Base-by-base conservation (phyloP, 2,329 filamentous ascomycete species). In the Cercospora nicotianae region DNA sequence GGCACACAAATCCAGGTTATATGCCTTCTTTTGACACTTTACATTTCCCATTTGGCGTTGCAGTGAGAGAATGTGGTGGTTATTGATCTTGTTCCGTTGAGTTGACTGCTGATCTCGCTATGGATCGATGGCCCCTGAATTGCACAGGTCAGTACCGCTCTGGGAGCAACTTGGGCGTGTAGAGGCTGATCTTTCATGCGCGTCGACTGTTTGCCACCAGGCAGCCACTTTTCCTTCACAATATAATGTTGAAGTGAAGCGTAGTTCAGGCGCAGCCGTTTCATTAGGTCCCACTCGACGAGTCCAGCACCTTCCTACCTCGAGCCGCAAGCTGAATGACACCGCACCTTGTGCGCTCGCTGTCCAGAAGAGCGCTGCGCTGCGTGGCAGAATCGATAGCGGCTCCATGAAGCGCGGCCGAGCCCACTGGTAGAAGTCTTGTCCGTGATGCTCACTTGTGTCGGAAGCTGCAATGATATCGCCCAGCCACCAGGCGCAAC, bases 1-100 rank as follows among this genome's bases (percentile, higher is more conserved):
- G 63, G 68, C 65, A 65, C 64, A 67, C 67, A 67, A 67, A 67
- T 51, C 60, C 67, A 69, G 67, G 67, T 69, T 39, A 63, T 18
- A n/a, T 57, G 48, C 62, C 62, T 30, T 33, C 48, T 64, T 23
- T 42, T 18, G 13, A 42, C 5, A 26, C 36, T 61, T 28, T 18
- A n/a, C 31, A n/a, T 58, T 31, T 6, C 6, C 16, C 4, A 0
- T 33, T 33, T 18, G 53, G 1, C 7, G 28, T 31, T 20, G 26
- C 23, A 12, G 28, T 31, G 28, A 30, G 53, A 18, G 26, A 16
- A 3, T 30, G 13, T 12, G 20, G 3, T 51, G 10, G 18, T 26
- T 51, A 42, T 26, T 26, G 45, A 51, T 26, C 2, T 5, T 51
- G 42, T 23, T 9, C 20, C 4, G 1, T 51, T 23, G n/a, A 7